Conservation (phyloP, 768 basidiomycete species). For the Vararia minispora region DNA sequence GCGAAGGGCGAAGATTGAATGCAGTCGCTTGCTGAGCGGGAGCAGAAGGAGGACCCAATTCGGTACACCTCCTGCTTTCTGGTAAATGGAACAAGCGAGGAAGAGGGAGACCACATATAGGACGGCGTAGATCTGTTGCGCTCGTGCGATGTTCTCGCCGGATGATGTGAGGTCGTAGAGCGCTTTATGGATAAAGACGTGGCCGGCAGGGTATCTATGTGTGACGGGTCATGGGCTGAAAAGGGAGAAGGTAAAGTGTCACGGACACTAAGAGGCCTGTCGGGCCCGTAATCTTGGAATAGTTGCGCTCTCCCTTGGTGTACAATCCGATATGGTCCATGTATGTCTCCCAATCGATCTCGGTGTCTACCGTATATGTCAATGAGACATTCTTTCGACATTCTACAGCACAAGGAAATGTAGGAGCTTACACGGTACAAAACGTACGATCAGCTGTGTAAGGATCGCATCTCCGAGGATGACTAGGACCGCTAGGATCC, state of each 20-base stretch:
- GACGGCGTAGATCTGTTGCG: conserved; percentile 69
- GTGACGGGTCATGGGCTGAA: conserved; percentile 1
- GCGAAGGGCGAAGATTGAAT: conserved; percentile 85
- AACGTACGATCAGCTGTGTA: conserved; percentile 69
- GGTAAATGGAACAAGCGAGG: conserved; percentile 61
- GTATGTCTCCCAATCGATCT: conserved; percentile 98
- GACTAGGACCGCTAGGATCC: conserved; percentile 50
- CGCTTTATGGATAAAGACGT: conserved; percentile 70
- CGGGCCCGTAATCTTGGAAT: conserved; percentile 72
- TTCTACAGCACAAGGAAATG: conserved; percentile 4
- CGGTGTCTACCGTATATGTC: conserved; percentile 58
- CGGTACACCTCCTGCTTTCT: conserved; percentile 43
- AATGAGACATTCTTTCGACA: no score
- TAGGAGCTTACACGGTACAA: conserved; percentile 64
- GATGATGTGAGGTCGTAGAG: conserved; percentile 53
- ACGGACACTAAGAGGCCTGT: conserved; percentile 88
- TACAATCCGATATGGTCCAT: conserved; percentile 80
- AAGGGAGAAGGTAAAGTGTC: neutral
- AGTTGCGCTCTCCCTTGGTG: conserved; percentile 73
- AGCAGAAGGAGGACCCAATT: conserved; percentile 68
- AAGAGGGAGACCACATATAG: conserved; percentile 62
- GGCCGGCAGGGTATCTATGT: conserved; percentile 87
- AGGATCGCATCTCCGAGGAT: conserved; percentile 68
- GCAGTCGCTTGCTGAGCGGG: conserved; percentile 83
- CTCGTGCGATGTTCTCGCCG: conserved; percentile 47